These are phyloP conservation scores for Aegilops bicornis DNA, from an alignment of 176 grass and related monocot species.

Conservation along the genomic window DNA sequence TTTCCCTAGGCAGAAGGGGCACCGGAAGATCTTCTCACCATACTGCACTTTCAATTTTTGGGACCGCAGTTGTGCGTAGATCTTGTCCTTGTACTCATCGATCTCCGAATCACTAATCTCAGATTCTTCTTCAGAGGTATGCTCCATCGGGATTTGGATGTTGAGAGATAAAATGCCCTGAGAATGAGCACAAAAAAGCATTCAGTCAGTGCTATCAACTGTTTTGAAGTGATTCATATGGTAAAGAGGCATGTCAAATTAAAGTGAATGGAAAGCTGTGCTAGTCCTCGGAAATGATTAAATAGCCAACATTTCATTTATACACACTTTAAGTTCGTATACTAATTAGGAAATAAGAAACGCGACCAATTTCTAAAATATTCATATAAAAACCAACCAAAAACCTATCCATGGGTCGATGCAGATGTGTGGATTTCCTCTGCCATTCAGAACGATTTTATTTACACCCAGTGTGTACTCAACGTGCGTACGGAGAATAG, in stretches of 20 bases:
- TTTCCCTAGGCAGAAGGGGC: constrained; percentile 75
- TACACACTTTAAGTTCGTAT: not conserved
- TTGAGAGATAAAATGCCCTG: not conserved
- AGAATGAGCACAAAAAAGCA: not conserved
- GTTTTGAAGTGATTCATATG: not conserved
- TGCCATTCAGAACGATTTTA: not conserved
- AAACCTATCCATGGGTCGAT: not conserved
- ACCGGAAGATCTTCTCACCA: constrained; percentile 42
- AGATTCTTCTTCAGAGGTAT: constrained; percentile 49
- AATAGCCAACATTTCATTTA: not conserved
- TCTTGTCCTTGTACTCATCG: constrained; percentile 39
- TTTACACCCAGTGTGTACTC: not conserved
- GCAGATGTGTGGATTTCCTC: not conserved
- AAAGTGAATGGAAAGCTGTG: no score
- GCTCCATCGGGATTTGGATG: constrained; percentile 41
- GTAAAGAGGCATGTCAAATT: not conserved
- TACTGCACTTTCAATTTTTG: constrained; percentile 43
- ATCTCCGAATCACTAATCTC: constrained; percentile 78
- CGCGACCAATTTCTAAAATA: not conserved
- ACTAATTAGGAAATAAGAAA: not conserved
- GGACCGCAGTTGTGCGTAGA: constrained; percentile 24
- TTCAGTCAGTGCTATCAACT: not conserved
- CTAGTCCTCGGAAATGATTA: not conserved
- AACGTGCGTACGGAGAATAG: not conserved
- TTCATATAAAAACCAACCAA: not conserved